phyloP scores from a whole-genome alignment of 108 stramenopile genomes.

The Conticribra weissflogii region DNA sequence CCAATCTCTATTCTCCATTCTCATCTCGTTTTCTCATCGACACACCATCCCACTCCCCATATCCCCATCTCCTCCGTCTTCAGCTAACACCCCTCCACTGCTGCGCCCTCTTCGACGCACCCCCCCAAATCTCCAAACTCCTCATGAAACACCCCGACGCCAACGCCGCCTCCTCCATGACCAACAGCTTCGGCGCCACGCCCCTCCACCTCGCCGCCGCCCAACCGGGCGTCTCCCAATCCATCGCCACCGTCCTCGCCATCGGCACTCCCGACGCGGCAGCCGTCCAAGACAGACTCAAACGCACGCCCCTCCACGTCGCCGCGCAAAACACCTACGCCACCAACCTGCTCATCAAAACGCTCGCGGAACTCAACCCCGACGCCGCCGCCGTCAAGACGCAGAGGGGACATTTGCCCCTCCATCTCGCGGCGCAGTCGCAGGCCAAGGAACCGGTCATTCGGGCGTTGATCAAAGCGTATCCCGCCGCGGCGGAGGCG shows the following conservation, averaged over 20 bases:
- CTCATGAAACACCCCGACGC: slow-evolving; percentile 53
- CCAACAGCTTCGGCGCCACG: slow-evolving; percentile 48
- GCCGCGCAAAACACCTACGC: slow-evolving; percentile 62
- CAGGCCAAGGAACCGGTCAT: slow-evolving; percentile 53
- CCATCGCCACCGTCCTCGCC: slow-evolving; percentile 49
- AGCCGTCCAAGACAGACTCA: slow-evolving; percentile 45
- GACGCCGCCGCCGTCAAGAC: slow-evolving; percentile 49
- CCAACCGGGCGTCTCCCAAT: slow-evolving; percentile 45
- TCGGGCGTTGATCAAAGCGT: slow-evolving; percentile 56
- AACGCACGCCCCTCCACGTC: slow-evolving; percentile 50
- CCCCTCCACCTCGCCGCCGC: slow-evolving; percentile 49
- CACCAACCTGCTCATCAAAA: slow-evolving; percentile 52
- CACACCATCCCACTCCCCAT: too few species aligned
- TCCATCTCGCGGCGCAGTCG: slow-evolving; percentile 67
- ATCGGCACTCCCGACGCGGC: slow-evolving; percentile 51
- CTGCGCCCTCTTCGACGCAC: slow-evolving; percentile 60
- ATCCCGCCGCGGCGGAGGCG: slow-evolving; percentile 55
- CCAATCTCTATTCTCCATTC: too few species aligned
- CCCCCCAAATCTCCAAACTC: slow-evolving; percentile 44
- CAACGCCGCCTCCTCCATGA: slow-evolving; percentile 42
- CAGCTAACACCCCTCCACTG: slow-evolving; percentile 66
- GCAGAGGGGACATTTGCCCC: slow-evolving; percentile 53
- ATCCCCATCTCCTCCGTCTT: too few species aligned
- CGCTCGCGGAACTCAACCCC: slow-evolving; percentile 57
- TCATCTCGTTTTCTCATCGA: too few species aligned